Base-by-base conservation (phyloP, 2,329 filamentous ascomycete genomes). In the Lecanicillium sp. region DNA sequence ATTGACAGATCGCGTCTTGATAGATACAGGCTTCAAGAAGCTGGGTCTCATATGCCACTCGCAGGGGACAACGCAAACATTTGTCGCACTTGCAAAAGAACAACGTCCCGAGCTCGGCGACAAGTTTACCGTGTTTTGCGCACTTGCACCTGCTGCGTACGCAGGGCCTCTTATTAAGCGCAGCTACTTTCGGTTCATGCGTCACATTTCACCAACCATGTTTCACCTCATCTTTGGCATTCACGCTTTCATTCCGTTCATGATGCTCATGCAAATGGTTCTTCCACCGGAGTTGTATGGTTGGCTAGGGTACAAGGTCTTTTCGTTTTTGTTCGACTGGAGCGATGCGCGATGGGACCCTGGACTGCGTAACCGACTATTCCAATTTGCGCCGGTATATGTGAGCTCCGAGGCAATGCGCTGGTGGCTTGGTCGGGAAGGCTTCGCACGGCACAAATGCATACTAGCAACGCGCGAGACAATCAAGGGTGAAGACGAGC, bases 141-240 rank as follows among this genome's bases (percentile, higher is more conserved):
- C 85, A 0, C 73, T 96, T 2, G 88, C 90, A 0, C 90, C 90
- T 1, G 90, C 90, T 1, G 89, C 83, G 0, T 95, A 95, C 49
- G 87, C 89, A 0, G 90, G 90, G 0, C 84, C 86, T 0, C 61
- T 95, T 15, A 85, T 95, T 37, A 79, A 81, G 35, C 89, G 88
- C 56, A 80, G 85, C 57, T 92, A 94, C 59, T 90, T 95, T 66
- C 89, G 87, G 49, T 90, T 95, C 61, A 90, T 95, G 83, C 75
- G 80, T 13, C 64, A 84, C 36, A 84, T 95, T 37, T 82, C 81
- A 1, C 85, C 86, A 0, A 68, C 61, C 19, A 69, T 87, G 56
- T 95, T 95, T 60, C 72, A 85, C 2, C 54, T 87, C 16, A 74
- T 94, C 49, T 95, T 95, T 54, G 90, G 90, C 13, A 88, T 95